These are phyloP conservation scores for Populus pruinosa DNA, from an alignment of 345 rosid genomes.

Conservation along the genomic window DNA sequence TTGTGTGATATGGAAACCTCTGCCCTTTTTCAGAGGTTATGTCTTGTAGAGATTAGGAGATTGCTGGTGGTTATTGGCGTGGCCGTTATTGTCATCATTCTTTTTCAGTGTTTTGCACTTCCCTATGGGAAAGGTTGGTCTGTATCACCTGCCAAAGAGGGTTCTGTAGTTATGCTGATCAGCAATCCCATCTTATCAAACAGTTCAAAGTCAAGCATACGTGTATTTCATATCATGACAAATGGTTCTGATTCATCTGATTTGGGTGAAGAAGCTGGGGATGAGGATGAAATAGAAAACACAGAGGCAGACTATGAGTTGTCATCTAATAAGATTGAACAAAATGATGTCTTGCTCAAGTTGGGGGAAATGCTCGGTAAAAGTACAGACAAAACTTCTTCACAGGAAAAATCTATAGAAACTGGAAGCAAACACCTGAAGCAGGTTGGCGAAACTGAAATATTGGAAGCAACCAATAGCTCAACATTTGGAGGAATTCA, in stretches of 20 bases:
- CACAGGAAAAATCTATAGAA: slow-evolving; percentile 14
- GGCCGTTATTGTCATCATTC: slow-evolving; percentile 30
- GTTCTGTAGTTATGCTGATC: slow-evolving; percentile 14
- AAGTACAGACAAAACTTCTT: slow-evolving; percentile 10
- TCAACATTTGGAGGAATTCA: slow-evolving; percentile 5
- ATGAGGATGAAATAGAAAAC: slow-evolving; percentile 8
- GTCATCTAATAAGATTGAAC: not conserved
- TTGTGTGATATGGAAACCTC: slow-evolving; percentile 31
- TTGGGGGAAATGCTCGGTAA: slow-evolving; percentile 1
- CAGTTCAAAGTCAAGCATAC: slow-evolving; percentile 13
- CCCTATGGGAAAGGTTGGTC: slow-evolving; percentile 25
- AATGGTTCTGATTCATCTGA: slow-evolving; percentile 26
- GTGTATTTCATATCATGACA: slow-evolving; percentile 8
- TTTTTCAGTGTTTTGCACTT: slow-evolving; percentile 45
- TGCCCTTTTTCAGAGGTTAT: slow-evolving; percentile 25
- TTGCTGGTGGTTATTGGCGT: slow-evolving; percentile 36
- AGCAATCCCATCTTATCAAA: slow-evolving; percentile 22
- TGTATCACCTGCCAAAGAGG: slow-evolving; percentile 19
- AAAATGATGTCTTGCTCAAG: slow-evolving; percentile 4
- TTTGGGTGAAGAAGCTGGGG: slow-evolving; percentile 19
- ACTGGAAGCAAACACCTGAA: slow-evolving; percentile 1
- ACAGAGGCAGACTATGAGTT: slow-evolving; percentile 2
- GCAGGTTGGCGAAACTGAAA: slow-evolving; percentile 10
- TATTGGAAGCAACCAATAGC: slow-evolving; percentile 2
- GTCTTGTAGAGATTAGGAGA: slow-evolving; percentile 44